Percentiles rank a stretch among this genome's conserved stretches.
Conservation (phyloP, 345 rosid species). For the Pugionium dolabratum region DNA sequence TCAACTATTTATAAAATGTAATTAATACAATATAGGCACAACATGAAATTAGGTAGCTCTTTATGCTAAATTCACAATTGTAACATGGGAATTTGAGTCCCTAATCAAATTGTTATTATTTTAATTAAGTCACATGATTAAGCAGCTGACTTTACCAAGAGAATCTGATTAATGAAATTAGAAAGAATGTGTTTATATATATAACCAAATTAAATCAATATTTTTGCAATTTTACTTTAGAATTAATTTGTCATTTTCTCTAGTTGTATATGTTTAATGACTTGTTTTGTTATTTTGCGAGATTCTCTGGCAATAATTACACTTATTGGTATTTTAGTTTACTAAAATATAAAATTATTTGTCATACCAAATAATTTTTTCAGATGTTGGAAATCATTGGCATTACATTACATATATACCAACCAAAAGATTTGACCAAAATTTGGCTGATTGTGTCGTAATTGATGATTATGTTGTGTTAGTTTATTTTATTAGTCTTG, state of each 20-base stretch:
- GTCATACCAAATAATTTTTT: conserved; percentile 31
- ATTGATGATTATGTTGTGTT: conserved; percentile 25
- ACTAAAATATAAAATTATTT: conserved; percentile 13
- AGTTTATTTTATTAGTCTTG: conserved; percentile 30
- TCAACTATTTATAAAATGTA: background rate
- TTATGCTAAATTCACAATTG: conserved; percentile 7
- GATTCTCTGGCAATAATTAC: conserved; percentile 45
- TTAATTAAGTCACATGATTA: conserved; percentile 37
- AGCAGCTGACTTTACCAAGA: conserved; percentile 20
- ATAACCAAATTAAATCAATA: background rate
- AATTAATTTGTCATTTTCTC: conserved; percentile 29
- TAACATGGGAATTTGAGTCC: conserved; percentile 38
- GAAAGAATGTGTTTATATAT: conserved; percentile 30
- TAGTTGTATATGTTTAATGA: conserved; percentile 16
- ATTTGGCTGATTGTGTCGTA: conserved; percentile 37
- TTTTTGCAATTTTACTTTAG: conserved; percentile 20
- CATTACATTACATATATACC: conserved; percentile 37
- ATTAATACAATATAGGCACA: conserved; percentile 21
- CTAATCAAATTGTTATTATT: background rate
- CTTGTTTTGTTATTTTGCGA: conserved; percentile 3
- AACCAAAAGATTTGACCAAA: conserved; percentile 43
- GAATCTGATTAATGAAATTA: conserved; percentile 31
- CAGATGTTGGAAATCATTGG: conserved; percentile 46
- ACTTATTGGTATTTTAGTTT: conserved; percentile 31
- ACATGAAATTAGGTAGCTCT: conserved; percentile 33